Conservation (phyloP, 257 asterid species). For the Asclepias syriaca region DNA sequence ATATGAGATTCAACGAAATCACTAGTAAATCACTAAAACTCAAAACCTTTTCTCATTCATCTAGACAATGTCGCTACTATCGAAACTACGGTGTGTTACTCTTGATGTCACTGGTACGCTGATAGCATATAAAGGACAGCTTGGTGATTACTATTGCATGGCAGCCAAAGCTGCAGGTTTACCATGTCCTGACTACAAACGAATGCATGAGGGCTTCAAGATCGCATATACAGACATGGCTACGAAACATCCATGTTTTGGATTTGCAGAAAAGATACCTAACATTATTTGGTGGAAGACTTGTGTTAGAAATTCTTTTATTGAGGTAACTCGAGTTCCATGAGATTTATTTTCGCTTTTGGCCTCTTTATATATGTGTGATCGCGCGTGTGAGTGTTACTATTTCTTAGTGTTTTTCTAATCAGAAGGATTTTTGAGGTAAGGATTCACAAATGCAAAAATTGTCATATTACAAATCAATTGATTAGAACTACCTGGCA, state of each 20-base stretch:
- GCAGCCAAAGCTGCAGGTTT: constrained; percentile 93
- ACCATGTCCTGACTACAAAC: constrained; percentile 89
- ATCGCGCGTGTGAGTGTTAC: neutral
- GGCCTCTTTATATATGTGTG: neutral
- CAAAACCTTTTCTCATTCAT: constrained; percentile 4
- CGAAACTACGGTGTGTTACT: constrained; percentile 66
- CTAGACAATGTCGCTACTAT: constrained; percentile 55
- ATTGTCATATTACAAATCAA: neutral
- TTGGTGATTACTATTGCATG: constrained; percentile 98
- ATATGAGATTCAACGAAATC: neutral
- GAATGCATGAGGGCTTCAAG: constrained; percentile 91
- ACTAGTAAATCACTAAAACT: neutral
- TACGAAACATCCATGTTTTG: constrained; percentile 86
- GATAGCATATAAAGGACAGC: constrained; percentile 96
- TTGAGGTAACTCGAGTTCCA: constrained; percentile 45
- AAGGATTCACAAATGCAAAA: neutral
- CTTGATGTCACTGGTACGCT: constrained; percentile 97
- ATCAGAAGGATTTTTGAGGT: neutral
- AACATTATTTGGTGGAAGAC: constrained; percentile 95
- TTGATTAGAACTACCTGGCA: neutral
- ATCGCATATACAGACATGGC: constrained; percentile 87
- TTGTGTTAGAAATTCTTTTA: constrained; percentile 84
- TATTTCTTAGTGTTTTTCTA: neutral
- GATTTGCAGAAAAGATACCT: constrained; percentile 81
- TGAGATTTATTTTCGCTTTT: constrained; percentile 4